Evolutionary conservation across 1,139 yeast genomes (phyloP).

Genomic region (Yamadazyma jaroonii): DNA sequence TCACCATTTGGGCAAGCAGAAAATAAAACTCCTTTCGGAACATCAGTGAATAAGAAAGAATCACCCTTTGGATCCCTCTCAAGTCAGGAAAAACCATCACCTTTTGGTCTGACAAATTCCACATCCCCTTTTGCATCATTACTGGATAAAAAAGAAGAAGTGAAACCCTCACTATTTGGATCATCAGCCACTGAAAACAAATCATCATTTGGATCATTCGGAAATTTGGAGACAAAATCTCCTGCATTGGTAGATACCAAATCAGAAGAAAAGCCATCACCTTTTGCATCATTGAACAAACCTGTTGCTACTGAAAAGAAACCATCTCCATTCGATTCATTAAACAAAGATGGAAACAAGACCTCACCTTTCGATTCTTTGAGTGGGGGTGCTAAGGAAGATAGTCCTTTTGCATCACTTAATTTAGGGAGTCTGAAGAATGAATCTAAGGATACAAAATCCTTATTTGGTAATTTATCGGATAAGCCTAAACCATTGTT

Average conservation of each 20-base stretch:
- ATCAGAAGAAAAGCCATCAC: conserved; percentile 9
- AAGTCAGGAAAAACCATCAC: not conserved
- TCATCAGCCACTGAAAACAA: conserved; percentile 1
- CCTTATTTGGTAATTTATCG: not conserved
- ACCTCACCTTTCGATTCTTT: conserved; percentile 2
- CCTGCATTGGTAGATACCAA: too few relatives aligned
- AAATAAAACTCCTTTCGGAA: not conserved
- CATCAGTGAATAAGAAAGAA: not conserved
- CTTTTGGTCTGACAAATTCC: too few relatives aligned
- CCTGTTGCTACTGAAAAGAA: conserved; percentile 2
- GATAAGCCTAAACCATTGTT: too few relatives aligned
- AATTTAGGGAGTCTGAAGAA: not conserved
- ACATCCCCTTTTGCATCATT: conserved; percentile 4
- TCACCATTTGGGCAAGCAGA: conserved; percentile 2
- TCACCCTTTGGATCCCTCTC: conserved; percentile 1
- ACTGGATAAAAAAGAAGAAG: not conserved
- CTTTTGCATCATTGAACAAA: conserved; percentile 10
- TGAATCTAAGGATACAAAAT: not conserved
- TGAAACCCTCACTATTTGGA: conserved; percentile 8
- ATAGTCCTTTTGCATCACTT: not conserved
- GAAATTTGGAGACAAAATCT: too few relatives aligned
- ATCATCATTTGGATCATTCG: conserved; percentile 6
- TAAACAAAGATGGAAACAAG: not conserved
- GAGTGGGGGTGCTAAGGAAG: too few relatives aligned
- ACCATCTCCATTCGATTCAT: conserved; percentile 6